Percentiles rank a stretch among this genome's conserved stretches.
Evolutionary conservation across 2,329 filamentous ascomycete species (phyloP).

Genomic region (Paracorniculantispora psalliotae): DNA sequence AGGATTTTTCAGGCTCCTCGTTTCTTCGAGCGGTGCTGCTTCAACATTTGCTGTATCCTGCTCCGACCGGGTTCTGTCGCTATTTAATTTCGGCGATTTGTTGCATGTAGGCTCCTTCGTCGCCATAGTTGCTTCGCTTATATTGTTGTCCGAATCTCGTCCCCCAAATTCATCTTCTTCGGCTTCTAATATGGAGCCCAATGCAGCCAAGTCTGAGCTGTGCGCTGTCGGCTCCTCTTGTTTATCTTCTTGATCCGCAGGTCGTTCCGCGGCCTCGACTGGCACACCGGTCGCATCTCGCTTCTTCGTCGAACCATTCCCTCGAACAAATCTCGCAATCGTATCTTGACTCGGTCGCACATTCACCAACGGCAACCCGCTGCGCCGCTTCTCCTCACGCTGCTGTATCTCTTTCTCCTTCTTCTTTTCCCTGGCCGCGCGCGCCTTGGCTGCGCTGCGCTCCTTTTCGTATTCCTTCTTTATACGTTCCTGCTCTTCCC

Average conservation of each 20-base stretch:
- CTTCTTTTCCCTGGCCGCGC: slow-evolving; percentile 49
- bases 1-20: too few relatives aligned
- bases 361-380: slow-evolving; percentile 48
- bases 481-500: slow-evolving; percentile 50
- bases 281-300: slow-evolving; percentile 23
- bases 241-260: too few relatives aligned
- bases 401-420: slow-evolving; percentile 45
- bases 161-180: background rate
- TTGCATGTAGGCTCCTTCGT: background rate
- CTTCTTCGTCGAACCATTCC: slow-evolving; percentile 28
- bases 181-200: slow-evolving; percentile 1
- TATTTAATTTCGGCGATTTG: background rate
- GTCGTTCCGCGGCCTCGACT: too few relatives aligned
- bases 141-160: background rate
- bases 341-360: slow-evolving; percentile 54
- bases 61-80: too few relatives aligned
- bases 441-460: slow-evolving; percentile 43
- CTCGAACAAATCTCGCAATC: slow-evolving; percentile 48
- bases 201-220: background rate
- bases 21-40: too few relatives aligned
- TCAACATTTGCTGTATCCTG: too few relatives aligned
- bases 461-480: slow-evolving; percentile 47
- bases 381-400: slow-evolving; percentile 47
- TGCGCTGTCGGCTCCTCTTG: too few relatives aligned
- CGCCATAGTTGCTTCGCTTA: background rate